Evolutionary conservation across 2,329 filamentous ascomycete species (phyloP).

Genomic region (Penicillium sp.): DNA sequence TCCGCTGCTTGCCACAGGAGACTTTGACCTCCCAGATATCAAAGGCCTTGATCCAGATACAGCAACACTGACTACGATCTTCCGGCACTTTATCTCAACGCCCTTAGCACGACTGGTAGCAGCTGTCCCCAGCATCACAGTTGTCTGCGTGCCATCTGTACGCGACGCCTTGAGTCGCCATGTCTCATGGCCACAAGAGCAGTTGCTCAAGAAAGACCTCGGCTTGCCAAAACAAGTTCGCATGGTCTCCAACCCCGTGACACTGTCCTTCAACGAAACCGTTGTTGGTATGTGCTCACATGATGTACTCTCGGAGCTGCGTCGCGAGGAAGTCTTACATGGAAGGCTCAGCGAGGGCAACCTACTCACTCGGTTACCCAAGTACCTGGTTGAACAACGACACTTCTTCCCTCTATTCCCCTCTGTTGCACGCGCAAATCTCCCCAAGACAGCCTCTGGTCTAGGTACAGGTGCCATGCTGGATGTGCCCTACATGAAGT

Average conservation of each 20-base stretch:
- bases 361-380: constrained; percentile 69
- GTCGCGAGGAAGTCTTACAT: constrained; percentile 68
- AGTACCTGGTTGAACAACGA: constrained; percentile 82
- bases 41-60: constrained; percentile 71
- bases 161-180: constrained; percentile 80
- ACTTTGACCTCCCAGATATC: constrained; percentile 73
- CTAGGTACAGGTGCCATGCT: constrained; percentile 73
- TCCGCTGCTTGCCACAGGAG: constrained; percentile 77
- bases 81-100: constrained; percentile 75
- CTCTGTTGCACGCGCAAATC: constrained; percentile 66
- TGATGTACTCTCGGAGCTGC: constrained; percentile 79
- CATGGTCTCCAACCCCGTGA: constrained; percentile 88
- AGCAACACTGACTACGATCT: constrained; percentile 77
- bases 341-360: constrained; percentile 59
- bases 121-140: constrained; percentile 74
- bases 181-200: constrained; percentile 81
- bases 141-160: constrained; percentile 79
- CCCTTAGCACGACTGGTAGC: constrained; percentile 70
- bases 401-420: constrained; percentile 92
- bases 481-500: constrained; percentile 79
- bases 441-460: constrained; percentile 64
- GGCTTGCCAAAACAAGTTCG: constrained; percentile 75
- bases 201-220: constrained; percentile 69
- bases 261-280: constrained; percentile 82
- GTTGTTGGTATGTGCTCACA: constrained; percentile 79